Percentiles rank a stretch among this genome's conserved stretches.
phyloP scores from a whole-genome alignment of 1,139 yeast species.

The Tardiomyces depauwii region DNA sequence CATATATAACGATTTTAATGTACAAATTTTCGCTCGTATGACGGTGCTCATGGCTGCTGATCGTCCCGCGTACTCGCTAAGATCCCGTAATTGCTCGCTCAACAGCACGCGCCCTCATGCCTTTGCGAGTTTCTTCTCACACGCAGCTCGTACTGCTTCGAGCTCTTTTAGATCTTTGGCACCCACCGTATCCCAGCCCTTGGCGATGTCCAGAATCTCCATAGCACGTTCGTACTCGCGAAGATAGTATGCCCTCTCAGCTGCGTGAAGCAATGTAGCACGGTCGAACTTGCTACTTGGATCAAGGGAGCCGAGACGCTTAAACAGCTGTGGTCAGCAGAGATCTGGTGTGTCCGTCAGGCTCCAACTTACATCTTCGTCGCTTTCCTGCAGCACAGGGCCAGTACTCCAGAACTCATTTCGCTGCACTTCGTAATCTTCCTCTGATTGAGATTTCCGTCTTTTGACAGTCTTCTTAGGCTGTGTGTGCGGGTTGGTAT shows the following conservation, averaged over 20 bases:
- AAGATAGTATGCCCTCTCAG: constrained; percentile 24
- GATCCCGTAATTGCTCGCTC: no score
- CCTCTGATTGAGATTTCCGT: constrained; percentile 25
- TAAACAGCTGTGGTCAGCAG: not conserved
- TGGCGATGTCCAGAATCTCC: constrained; percentile 13
- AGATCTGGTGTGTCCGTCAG: no score
- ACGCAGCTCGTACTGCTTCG: not conserved
- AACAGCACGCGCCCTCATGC: no score
- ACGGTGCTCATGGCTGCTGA: no score
- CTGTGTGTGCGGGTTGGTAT: constrained; percentile 5
- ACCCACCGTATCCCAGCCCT: constrained; percentile 5
- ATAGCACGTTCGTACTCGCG: constrained; percentile 18
- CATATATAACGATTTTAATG: no score
- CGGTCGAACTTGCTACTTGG: constrained; percentile 17
- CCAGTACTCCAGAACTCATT: constrained; percentile 17
- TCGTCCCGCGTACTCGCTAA: no score
- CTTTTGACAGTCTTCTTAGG: constrained; percentile 6
- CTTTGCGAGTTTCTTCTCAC: not conserved
- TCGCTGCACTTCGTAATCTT: constrained; percentile 19
- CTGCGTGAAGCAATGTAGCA: constrained; percentile 21
- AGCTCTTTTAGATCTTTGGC: constrained; percentile 7
- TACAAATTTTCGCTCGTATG: no score
- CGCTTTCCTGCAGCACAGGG: constrained; percentile 17
- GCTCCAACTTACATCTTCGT: constrained; percentile 1
- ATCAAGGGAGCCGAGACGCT: constrained; percentile 3